Evolutionary conservation across 805 yeast species (phyloP).

Genomic region (Kregervanrija pseudodelftensis): DNA sequence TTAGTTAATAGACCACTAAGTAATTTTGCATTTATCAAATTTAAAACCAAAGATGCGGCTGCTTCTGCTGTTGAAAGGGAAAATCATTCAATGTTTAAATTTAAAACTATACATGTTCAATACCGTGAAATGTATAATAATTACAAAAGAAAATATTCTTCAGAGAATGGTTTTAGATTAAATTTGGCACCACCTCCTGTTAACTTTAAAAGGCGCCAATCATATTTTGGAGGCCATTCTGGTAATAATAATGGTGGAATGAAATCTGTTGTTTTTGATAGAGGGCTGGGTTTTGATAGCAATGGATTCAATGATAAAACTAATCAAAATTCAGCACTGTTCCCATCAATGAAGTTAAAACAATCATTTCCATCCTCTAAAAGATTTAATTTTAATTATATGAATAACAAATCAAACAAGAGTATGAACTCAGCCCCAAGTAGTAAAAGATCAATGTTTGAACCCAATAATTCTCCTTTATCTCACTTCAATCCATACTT

Average conservation of each 20-base stretch:
- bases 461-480: too few relatives aligned
- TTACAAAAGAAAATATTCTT: conserved; percentile 24
- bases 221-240: conserved; percentile 3
- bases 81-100: conserved; percentile 69
- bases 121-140: conserved; percentile 55
- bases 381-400: conserved; percentile 4
- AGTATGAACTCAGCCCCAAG: neutral
- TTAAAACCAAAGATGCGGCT: conserved; percentile 59
- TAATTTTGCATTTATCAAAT: conserved; percentile 70
- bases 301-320: conserved; percentile 5
- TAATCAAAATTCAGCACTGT: conserved; percentile 3
- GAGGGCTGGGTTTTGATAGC: conserved; percentile 11
- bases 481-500: too few relatives aligned
- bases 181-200: conserved; percentile 78
- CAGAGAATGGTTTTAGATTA: conserved; percentile 20
- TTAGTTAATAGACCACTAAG: conserved; percentile 45
- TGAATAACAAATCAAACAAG: neutral
- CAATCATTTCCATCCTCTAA: conserved; percentile 1
- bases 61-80: conserved; percentile 83
- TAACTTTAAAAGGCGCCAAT: conserved; percentile 42
- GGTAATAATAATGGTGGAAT: neutral
- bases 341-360: conserved; percentile 6
- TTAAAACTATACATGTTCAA: conserved; percentile 78
- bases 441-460: too few relatives aligned
- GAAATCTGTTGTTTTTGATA: conserved; percentile 8